A percentile compares a stretch with the other conserved stretches of the same genome.
Evolutionary conservation across 805 yeast genomes (phyloP).

Genomic region (Blastobotrys terrestris): DNA sequence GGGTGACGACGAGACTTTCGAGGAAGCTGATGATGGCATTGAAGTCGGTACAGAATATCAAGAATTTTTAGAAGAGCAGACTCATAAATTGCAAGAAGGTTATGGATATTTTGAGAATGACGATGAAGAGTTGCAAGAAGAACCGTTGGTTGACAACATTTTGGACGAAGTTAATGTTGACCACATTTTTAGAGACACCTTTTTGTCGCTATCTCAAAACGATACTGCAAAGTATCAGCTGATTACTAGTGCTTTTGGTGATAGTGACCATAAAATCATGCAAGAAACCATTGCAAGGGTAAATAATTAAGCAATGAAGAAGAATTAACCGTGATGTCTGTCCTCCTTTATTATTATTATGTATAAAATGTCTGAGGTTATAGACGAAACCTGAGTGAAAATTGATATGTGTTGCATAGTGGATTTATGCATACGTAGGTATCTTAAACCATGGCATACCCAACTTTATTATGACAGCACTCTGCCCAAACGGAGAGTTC

Average conservation of each 20-base stretch:
- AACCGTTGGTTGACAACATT: slow-evolving; percentile 71
- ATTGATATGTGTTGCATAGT: no score
- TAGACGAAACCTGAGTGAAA: no score
- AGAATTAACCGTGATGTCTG: not conserved
- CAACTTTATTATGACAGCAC: no score
- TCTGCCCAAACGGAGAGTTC: no score
- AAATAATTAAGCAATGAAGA: slow-evolving; percentile 3
- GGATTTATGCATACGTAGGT: no score
- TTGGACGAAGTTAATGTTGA: slow-evolving; percentile 73
- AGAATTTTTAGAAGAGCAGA: slow-evolving; percentile 42
- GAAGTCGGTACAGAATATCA: slow-evolving; percentile 39
- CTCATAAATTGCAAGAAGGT: slow-evolving; percentile 28
- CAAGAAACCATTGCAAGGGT: slow-evolving; percentile 29
- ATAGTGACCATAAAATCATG: slow-evolving; percentile 33
- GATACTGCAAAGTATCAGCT: slow-evolving; percentile 45
- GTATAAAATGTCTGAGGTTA: no score
- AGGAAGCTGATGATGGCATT: slow-evolving; percentile 23
- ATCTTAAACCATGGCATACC: no score
- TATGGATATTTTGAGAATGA: slow-evolving; percentile 39
- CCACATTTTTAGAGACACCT: slow-evolving; percentile 52
- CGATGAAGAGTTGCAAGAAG: slow-evolving; percentile 75
- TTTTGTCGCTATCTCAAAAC: slow-evolving; percentile 42
- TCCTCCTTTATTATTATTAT: no score
- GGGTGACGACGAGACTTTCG: slow-evolving; percentile 26
- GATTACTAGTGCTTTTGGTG: slow-evolving; percentile 37